phyloP scores from a whole-genome alignment of 225 moss, liverwort and hornwort species.

The Thuidium tamariscinum region DNA sequence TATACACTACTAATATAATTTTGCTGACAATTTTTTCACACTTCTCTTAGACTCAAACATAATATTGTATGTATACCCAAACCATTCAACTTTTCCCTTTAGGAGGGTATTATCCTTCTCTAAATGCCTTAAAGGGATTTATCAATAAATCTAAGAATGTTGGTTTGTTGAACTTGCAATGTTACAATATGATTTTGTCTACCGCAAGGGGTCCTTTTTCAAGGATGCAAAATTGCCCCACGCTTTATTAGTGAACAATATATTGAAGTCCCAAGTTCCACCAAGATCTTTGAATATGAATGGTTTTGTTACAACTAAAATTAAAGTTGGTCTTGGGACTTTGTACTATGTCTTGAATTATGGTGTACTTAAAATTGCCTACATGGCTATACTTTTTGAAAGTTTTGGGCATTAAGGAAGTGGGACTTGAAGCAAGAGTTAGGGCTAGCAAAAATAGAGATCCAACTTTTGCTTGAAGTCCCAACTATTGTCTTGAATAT shows the following conservation, averaged over 20 bases:
- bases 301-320: background rate
- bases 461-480: background rate
- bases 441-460: background rate
- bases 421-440: rapidly evolving
- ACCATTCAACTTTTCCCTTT: background rate
- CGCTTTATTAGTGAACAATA: background rate
- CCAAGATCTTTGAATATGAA: background rate
- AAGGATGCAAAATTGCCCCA: rapidly evolving
- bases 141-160: rapidly evolving
- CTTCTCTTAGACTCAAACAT: background rate
- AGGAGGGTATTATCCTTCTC: rapidly evolving
- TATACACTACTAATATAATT: background rate
- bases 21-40: too few species aligned
- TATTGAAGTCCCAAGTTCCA: rapidly evolving
- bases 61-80: background rate
- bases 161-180: background rate
- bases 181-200: background rate
- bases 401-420: background rate
- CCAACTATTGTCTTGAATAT: background rate
- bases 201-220: rapidly evolving
- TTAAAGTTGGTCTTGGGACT: background rate
- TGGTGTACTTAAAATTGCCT: background rate
- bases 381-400: too few species aligned
- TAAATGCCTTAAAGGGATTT: rapidly evolving
- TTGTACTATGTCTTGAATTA: rapidly evolving